Conservation (phyloP, 805 yeast genomes). For the Blastobotrys attinorum region DNA sequence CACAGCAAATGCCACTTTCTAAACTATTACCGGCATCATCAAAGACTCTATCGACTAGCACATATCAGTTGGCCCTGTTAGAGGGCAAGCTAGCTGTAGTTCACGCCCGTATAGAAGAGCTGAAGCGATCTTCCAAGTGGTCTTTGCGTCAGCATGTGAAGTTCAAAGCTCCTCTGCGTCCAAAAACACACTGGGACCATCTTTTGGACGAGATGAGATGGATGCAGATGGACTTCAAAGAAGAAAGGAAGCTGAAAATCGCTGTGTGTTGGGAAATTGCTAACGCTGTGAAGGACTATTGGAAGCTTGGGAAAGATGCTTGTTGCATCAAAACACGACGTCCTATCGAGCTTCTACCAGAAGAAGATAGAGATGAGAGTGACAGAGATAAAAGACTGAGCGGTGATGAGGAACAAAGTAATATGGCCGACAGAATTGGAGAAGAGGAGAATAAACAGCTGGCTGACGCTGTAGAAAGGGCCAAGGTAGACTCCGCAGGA, state of each 20-base stretch:
- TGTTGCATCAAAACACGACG: conserved; percentile 52
- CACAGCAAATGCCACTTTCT: conserved; percentile 80
- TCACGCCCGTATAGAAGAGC: conserved; percentile 84
- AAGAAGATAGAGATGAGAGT: conserved; percentile 6
- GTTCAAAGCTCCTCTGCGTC: conserved; percentile 55
- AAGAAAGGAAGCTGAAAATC: conserved; percentile 58
- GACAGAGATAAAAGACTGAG: conserved; percentile 5
- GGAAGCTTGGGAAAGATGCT: conserved; percentile 61
- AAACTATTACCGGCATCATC: conserved; percentile 79
- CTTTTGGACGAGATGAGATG: conserved; percentile 72
- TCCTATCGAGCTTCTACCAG: conserved; percentile 32
- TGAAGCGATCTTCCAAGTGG: conserved; percentile 84
- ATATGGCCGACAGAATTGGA: neutral
- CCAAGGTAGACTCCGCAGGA: neutral
- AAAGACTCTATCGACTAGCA: conserved; percentile 76
- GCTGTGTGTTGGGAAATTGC: conserved; percentile 67
- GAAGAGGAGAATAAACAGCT: conserved; percentile 1
- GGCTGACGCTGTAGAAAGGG: conserved; percentile 8
- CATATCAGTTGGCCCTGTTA: conserved; percentile 73
- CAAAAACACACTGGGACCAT: conserved; percentile 60
- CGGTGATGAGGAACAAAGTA: conserved; percentile 12
- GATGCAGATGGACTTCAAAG: conserved; percentile 73
- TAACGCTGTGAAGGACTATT: conserved; percentile 65
- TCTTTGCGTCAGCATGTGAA: conserved; percentile 76
- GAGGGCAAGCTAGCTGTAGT: conserved; percentile 90